Evolutionary conservation across 352 stramenopile genomes (phyloP), one percentile per base, ranked within the genome.

Genomic region (Phytopythium ostracodes): DNA sequence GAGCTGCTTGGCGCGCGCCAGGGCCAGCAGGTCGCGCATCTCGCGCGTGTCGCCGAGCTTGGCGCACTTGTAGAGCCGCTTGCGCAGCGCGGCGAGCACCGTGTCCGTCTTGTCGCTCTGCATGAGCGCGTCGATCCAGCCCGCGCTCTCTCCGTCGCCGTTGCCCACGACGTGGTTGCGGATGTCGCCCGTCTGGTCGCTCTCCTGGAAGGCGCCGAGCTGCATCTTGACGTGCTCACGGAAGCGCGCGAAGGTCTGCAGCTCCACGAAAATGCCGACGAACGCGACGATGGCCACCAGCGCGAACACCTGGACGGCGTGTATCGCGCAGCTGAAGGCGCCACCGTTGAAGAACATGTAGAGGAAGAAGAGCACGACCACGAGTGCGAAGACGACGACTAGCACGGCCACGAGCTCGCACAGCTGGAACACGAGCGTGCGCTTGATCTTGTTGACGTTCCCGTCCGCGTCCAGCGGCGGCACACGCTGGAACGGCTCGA

Each of bases 161-260:
- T 70, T 62, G 38, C 87, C 73, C 58, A 89, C 67, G 17, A 92
- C 71, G 56, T 89, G 82, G 33, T 81, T 79, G 29, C 85, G 82
- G 12, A 94, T 78, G 44, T 88, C 75, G 20, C 80, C 81, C 2
- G 80, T 91, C 60, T 92, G 79, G 52, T 94, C 85, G 35, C 83
- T 83, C 46, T 94, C 85, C 54, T 88, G 79, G 63, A 94, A 94
- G 18, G 85, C 85, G 10, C 85, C 85, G 0, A 94, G 66, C 36
- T 88, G 66, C 85, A 94, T 94, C 69, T 94, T 94, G 25, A 94
- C 73, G 57, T 94, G 85, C 38, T 94, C 85, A 4, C 83, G 83
- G 62, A 88, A 91, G 17, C 85, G 82, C 35, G 83, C 82, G 60
- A 94, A 94, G 59, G 83, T 78, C 59, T 72, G 67, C 15, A 92